Base-by-base conservation (phyloP, 2,329 filamentous ascomycete genomes). In the Stagonosporopsis rhizophila region DNA sequence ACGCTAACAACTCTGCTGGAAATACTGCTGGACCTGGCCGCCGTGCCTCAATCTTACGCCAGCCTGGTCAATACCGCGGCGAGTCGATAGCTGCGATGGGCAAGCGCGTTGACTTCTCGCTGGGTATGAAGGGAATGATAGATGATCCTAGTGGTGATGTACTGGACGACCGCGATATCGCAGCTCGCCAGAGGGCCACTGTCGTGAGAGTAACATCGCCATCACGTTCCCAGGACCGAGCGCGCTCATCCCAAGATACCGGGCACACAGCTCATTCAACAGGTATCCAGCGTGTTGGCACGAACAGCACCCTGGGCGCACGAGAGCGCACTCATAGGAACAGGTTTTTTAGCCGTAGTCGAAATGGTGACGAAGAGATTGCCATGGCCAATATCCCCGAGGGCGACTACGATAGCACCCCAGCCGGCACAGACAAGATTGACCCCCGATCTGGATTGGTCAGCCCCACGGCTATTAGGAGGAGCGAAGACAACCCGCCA, bases 81-180 rank as follows among this genome's bases (percentile, higher is more conserved):
- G 85, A 88, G 61, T 85, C 85, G 0, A 75, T 86, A 8, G 80
- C 83, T 1, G 77, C 81, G 9, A 85, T 86, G 79, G 79, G 80
- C 32, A 86, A 85, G 51, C 85, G 87, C 25, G 87, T 90, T 27
- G 88, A 90, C 69, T 90, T 90, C 74, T 89, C 87, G 1, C 79
- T 90, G 2, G 88, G 88, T 27, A 88, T 89, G 82, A 81, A 79
- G 30, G 81, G 83, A 40, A 79, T 88, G 37, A 80, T 83, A 1
- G 80, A 79, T 28, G 86, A 89, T 60, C 77, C 86, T 40, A 82
- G 84, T 57, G 86, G 85, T 41, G 88, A 91, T 65, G 83, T 90
- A 0, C 88, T 86, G 67, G 85, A 87, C 53, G 85, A 87, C 65
- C 80, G 79, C 14, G 70, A 77, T 22, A 62, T 54, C 12, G 63